Evolutionary conservation across 2,329 filamentous ascomycete genomes (phyloP), one percentile per base, ranked within the genome.

Genomic region (Beauveria medogensis): DNA sequence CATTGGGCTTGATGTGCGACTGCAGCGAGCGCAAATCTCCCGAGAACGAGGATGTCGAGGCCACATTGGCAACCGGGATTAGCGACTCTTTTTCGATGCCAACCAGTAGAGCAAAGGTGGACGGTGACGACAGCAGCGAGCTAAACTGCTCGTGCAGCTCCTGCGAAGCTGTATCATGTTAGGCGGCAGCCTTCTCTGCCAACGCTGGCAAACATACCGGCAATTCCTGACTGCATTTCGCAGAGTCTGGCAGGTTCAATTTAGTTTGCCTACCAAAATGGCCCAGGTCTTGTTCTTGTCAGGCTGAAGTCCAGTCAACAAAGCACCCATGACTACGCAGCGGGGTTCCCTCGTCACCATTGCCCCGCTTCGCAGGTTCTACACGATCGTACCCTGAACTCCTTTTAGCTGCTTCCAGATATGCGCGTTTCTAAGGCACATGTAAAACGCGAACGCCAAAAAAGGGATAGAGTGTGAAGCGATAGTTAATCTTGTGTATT

Each of bases 131-230:
- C 65, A 91, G 81, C 70, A 94, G 80, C 63, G 76, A 78, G 75
- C 84, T 86, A 80, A 94, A 92, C 67, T 89, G 81, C 68, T 84
- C 78, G 71, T 86, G 82, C 64, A 94, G 87, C 80, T 93, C 90
- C 75, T 87, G 75, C 61, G 90, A 92, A 66, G 88, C 91, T 90
- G 70, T 53, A 5, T 48, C 46, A 10, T 20, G 55, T 62, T 40
- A 47, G 52, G 22, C 50, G 43, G 53, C 41, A 56, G 55, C 24
- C n/a, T 57, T 43, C 10, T 34, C 18, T 26, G n/a, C 40, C 48
- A 20, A 54, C 7, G 20, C 20, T 4, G 37, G 2, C 16, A 9
- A 28, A 53, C 69, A 55, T 79, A 88, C 88, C 88, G 75, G 87
- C 84, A 67, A 91, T 91, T 74, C 89, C 88, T 41, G 89, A 91